phyloP scores from a whole-genome alignment of 2,329 filamentous ascomycete species.

The Phoma sp. region DNA sequence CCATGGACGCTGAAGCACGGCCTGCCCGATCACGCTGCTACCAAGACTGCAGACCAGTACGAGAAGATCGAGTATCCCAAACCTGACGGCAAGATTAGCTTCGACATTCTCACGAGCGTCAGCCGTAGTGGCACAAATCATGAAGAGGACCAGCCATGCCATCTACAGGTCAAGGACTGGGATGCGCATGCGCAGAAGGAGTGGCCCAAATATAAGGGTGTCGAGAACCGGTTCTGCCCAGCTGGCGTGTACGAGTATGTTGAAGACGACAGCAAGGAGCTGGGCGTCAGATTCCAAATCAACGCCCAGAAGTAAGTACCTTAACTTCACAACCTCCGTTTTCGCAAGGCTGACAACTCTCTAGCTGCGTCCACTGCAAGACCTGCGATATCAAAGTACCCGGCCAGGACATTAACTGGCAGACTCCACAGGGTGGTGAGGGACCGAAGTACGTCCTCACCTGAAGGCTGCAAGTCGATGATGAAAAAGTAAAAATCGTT shows the following conservation, averaged over 20 bases:
- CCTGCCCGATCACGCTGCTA: conserved; percentile 77
- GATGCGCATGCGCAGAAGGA: conserved; percentile 84
- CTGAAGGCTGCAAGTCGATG: conserved; percentile 13
- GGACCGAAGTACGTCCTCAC: conserved; percentile 72
- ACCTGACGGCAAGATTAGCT: conserved; percentile 92
- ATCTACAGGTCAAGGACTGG: conserved; percentile 95
- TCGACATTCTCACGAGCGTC: conserved; percentile 95
- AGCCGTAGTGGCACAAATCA: conserved; percentile 97
- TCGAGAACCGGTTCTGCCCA: conserved; percentile 97
- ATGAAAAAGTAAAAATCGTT: not conserved
- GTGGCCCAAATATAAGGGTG: conserved; percentile 86
- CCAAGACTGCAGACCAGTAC: conserved; percentile 79
- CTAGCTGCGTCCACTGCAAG: conserved; percentile 98
- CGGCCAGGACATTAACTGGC: conserved; percentile 90
- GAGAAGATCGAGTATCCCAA: conserved; percentile 95
- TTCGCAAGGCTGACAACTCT: conserved; percentile 34
- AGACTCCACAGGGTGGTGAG: conserved; percentile 90
- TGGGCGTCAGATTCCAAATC: conserved; percentile 95
- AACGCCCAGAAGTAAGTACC: conserved; percentile 90
- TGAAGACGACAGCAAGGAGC: conserved; percentile 84
- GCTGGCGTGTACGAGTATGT: conserved; percentile 98
- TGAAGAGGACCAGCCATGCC: conserved; percentile 97
- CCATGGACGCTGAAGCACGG: conserved; percentile 95
- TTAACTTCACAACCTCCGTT: no score
- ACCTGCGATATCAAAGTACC: conserved; percentile 99